These are phyloP conservation scores for Aspergillus homomorphus DNA, from an alignment of 495 filamentous ascomycete genomes.

Conservation along the genomic window DNA sequence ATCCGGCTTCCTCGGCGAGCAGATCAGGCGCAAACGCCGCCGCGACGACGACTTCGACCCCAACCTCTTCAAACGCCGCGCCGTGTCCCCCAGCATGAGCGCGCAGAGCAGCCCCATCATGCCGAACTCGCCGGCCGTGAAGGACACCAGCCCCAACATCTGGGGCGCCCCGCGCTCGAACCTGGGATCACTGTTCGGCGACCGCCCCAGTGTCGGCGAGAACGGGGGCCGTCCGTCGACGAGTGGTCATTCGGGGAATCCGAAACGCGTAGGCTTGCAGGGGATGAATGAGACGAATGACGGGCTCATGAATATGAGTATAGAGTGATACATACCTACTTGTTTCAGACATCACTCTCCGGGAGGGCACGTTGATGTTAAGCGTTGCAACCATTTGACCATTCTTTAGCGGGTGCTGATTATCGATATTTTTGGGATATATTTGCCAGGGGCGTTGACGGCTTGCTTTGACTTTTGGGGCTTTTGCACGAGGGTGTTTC, in stretches of 20 bases:
- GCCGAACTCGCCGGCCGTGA: conserved; percentile 69
- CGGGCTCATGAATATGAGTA: conserved; percentile 96
- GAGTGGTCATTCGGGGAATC: conserved; percentile 35
- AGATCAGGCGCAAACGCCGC: conserved; percentile 71
- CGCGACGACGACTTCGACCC: conserved; percentile 92
- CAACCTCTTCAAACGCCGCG: conserved; percentile 84
- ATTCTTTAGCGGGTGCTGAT: too few relatives aligned
- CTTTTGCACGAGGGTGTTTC: too few relatives aligned
- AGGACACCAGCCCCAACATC: conserved; percentile 57
- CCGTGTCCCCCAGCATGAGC: conserved; percentile 90
- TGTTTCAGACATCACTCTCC: too few relatives aligned
- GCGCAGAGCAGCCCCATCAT: conserved; percentile 86
- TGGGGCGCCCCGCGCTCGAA: conserved; percentile 69
- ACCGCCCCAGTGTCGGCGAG: conserved; percentile 48
- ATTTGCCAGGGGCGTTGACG: too few relatives aligned
- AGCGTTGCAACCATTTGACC: too few relatives aligned
- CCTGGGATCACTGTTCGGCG: conserved; percentile 46
- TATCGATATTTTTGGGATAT: too few relatives aligned
- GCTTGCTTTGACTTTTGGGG: too few relatives aligned
- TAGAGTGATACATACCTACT: conserved; percentile 49
- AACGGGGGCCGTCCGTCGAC: conserved; percentile 31
- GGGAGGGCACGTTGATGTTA: too few relatives aligned
- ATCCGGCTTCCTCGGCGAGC: conserved; percentile 54
- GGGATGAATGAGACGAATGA: conserved; percentile 96
- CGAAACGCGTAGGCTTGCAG: conserved; percentile 80